Evolutionary conservation across 768 basidiomycete genomes (phyloP), one percentile per base, ranked within the genome.

Genomic region (Amanita exitialis): DNA sequence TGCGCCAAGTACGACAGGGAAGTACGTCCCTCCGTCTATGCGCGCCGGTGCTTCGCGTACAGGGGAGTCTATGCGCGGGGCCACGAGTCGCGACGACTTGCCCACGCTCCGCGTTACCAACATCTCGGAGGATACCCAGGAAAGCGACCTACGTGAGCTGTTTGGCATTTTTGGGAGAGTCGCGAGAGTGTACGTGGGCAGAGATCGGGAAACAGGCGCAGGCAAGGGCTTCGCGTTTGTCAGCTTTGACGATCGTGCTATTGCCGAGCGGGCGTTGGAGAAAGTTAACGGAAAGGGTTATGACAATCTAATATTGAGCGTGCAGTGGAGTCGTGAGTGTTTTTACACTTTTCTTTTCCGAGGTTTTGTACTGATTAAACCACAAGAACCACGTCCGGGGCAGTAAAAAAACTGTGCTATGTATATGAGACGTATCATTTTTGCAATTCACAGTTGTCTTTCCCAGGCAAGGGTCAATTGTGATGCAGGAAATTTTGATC

Each of bases 161-260:
- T 98, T 99, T 64, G 80, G 82, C 46, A 65, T 71, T 16, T 96
- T 98, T 66, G 91, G 92, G 0, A 75, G 86, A 13, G 85, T 94
- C 32, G 84, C 82, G 30, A 72, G 96, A 48, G 92, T 97, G 47
- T 97, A 93, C 66, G 88, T 99, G 43, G 96, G 95, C 21, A 77
- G 89, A 41, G 96, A 99, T 64, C 76, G 91, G 48, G 94, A 96
- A 60, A 97, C 95, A 7, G 90, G 94, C 42, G 78, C 86, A 18
- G 93, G 93, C 52, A 96, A 95, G 67, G 95, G 95, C 44, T 96
- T 95, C 64, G 95, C 94, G 13, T 98, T 98, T 59, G 94, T 99
- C 50, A 90, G 86, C 64, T 99, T 96, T 61, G 95, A 98, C 62
- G 84, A 85, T 13, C 74, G 76, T 62, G 72, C 77, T 9, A 71